phyloP scores from a whole-genome alignment of 2,329 filamentous ascomycete genomes.

The Tolypocladium paradoxum region DNA sequence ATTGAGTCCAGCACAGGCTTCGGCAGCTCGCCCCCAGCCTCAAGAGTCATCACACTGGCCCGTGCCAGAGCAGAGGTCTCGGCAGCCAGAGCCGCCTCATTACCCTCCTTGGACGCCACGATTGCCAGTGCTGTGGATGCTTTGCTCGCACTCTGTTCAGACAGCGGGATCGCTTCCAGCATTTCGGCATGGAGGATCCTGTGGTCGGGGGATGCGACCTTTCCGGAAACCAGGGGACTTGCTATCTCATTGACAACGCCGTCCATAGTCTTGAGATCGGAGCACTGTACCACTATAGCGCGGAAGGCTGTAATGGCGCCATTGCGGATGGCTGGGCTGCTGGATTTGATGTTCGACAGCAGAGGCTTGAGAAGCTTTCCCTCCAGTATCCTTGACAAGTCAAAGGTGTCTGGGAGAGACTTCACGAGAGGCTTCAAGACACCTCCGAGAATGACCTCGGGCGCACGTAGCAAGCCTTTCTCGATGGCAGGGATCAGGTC shows the following conservation, averaged over 20 bases:
- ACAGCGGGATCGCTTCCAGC: conserved; percentile 54
- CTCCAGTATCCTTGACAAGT: conserved; percentile 65
- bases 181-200: conserved; percentile 75
- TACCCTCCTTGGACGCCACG: conserved; percentile 73
- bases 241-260: conserved; percentile 71
- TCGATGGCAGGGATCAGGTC: conserved; percentile 75
- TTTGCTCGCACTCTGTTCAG: conserved; percentile 51
- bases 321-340: conserved; percentile 64
- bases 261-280: conserved; percentile 45
- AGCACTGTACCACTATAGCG: conserved; percentile 52
- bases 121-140: conserved; percentile 56
- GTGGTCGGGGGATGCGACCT: conserved; percentile 76
- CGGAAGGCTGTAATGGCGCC: conserved; percentile 68
- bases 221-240: conserved; percentile 68
- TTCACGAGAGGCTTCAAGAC: conserved; percentile 63
- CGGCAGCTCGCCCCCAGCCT: conserved; percentile 49
- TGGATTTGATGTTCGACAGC: conserved; percentile 84
- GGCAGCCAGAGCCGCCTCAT: conserved; percentile 68
- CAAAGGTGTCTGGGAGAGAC: conserved; percentile 58
- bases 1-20: conserved; percentile 60
- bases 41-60: conserved; percentile 52
- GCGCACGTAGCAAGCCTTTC: conserved; percentile 78
- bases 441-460: conserved; percentile 77
- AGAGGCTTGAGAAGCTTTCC: conserved; percentile 73
- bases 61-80: conserved; percentile 63